Base-by-base conservation (phyloP, 768 basidiomycete species). In the Boletus sensibilis region DNA sequence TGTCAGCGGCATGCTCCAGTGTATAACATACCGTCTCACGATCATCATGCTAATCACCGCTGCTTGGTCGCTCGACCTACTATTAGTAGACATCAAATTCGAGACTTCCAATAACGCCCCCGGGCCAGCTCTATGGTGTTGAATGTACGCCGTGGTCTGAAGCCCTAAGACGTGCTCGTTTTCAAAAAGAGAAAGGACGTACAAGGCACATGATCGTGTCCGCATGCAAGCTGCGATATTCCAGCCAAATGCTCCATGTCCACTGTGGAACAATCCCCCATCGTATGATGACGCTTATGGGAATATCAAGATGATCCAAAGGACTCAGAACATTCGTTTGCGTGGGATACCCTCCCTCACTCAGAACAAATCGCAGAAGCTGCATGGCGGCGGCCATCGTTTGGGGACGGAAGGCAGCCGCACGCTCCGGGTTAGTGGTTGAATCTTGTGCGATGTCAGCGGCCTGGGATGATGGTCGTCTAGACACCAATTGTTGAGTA, bases 241-340 rank as follows among this genome's bases (percentile, higher is more conserved):
- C 87, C 45, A 72, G 67, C 85, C 87, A 90, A 8, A 78, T 68
- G 12, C 65, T 70, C 88, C 90, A 92, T 52, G 75, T 76, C 88
- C 88, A 90, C 1, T 80, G 77, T 3, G 87, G 67, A 12, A 79
- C 70, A 12, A 75, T 59, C 31, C 83, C 81, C 82, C 84, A 89
- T 57, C 72, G 72, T n/a, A 87, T 52, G n/a, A 90, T 65, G 21
- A 87, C 75, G 7, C 45, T 68, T 55, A 80, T 78, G 12, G 85
- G 68, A 43, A 63, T 53, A 65, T 84, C 79, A 7, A 79, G 66
- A 20, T 61, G 52, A 27, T 57, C 42, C 16, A 46, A 61, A 27
- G 63, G 69, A 56, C 38, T 44, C 29, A 57, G 35, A 39, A 50
- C 18, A 41, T 48, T 53, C 16, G 54, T 52, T 42, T 49, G 39